Evolutionary conservation across 2,329 filamentous ascomycete species (phyloP).

Genomic region (Alternaria arbusti): DNA sequence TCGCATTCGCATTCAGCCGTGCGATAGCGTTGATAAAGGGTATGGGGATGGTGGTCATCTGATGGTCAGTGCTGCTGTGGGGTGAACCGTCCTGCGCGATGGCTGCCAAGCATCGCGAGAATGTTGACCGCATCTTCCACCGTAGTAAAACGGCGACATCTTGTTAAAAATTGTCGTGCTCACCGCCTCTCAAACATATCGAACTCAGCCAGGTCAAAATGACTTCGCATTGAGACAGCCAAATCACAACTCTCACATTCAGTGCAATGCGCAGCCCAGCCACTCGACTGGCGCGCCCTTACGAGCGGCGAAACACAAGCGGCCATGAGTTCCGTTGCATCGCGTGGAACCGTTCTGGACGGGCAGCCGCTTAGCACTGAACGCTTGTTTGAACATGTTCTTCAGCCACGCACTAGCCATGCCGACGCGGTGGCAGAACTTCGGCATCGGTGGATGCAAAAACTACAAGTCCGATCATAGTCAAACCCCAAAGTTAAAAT

Average conservation of each 20-base stretch:
- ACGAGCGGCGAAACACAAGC: background rate
- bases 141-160: background rate
- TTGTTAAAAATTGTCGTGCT: background rate
- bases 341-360: background rate
- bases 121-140: background rate
- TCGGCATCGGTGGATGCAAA: background rate
- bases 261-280: background rate
- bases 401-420: background rate
- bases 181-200: background rate
- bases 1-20: background rate
- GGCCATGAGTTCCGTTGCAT: background rate
- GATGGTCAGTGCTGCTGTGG: background rate
- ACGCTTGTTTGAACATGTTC: background rate
- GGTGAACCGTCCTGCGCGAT: background rate
- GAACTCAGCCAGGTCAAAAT: background rate
- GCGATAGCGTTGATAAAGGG: background rate
- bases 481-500: background rate
- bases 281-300: background rate
- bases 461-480: background rate
- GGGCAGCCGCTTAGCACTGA: background rate
- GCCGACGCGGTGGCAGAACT: background rate
- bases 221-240: background rate
- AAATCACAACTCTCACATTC: background rate
- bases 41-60: background rate
- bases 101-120: background rate